A percentile compares a stretch with the other conserved stretches of the same genome.
Evolutionary conservation across 108 stramenopile genomes (phyloP).

Genomic region (Parietichytrium sp.): DNA sequence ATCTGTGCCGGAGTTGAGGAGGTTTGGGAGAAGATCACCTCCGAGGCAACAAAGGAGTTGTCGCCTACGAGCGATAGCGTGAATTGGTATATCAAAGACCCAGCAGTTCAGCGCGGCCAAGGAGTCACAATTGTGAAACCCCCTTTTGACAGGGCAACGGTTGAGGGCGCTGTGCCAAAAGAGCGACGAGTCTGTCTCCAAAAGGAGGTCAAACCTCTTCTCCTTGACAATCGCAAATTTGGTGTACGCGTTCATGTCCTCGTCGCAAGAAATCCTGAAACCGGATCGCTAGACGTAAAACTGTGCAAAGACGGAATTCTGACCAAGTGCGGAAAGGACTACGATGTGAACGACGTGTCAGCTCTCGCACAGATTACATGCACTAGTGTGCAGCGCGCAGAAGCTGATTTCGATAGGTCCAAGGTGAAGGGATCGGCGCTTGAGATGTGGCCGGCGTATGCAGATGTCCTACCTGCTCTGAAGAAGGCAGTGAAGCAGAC

Average conservation of each 20-base stretch:
- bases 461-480: background rate
- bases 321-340: slow-evolving; percentile 2
- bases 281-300: background rate
- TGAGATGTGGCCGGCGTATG: background rate
- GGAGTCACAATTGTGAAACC: background rate
- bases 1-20: background rate
- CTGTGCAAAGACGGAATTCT: background rate
- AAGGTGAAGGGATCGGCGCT: slow-evolving; percentile 10
- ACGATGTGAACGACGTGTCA: background rate
- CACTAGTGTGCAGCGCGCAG: slow-evolving; percentile 30
- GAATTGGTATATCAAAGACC: slow-evolving; percentile 39
- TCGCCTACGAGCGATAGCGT: too few species aligned
- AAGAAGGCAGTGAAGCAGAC: background rate
- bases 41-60: background rate
- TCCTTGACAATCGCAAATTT: background rate
- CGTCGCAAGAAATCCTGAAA: background rate
- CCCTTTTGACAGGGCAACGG: background rate
- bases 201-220: background rate
- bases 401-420: background rate
- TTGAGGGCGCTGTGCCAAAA: background rate
- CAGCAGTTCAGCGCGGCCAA: slow-evolving; percentile 31
- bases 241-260: slow-evolving; percentile 23
- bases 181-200: slow-evolving; percentile 10
- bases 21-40: background rate
- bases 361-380: slow-evolving; percentile 4